phyloP scores from a whole-genome alignment of 202 grass and related monocot species.

The Schoenoplectus triqueter region DNA sequence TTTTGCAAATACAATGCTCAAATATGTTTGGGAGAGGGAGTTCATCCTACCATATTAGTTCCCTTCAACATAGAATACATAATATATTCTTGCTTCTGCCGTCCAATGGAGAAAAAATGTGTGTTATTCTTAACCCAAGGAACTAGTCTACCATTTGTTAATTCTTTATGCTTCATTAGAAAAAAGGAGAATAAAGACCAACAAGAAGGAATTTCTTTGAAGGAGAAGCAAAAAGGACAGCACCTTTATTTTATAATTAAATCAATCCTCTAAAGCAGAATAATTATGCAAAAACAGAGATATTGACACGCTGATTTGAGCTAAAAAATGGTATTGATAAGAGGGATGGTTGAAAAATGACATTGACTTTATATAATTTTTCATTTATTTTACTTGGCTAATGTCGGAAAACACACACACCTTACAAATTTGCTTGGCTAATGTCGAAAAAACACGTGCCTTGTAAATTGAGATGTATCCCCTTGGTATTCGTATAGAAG shows the following conservation, averaged over 20 bases:
- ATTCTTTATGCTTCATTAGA: background rate
- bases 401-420: background rate
- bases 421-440: background rate
- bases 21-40: no score
- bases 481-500: background rate
- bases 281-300: conserved; percentile 24
- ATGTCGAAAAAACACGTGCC: background rate
- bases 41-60: background rate
- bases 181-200: background rate
- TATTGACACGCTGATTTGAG: conserved; percentile 14
- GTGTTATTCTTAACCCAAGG: background rate
- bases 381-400: conserved; percentile 3
- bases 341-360: background rate
- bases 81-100: background rate
- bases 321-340: background rate
- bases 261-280: background rate
- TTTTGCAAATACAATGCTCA: background rate
- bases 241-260: conserved; percentile 3
- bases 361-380: conserved; percentile 28
- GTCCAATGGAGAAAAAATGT: background rate
- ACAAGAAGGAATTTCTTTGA: conserved; percentile 14
- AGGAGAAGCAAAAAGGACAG: conserved; percentile 31
- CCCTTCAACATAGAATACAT: background rate
- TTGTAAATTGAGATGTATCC: background rate
- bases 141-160: background rate